phyloP scores from a whole-genome alignment of 2,329 filamentous ascomycete species.

The Blumeriella jaapii region DNA sequence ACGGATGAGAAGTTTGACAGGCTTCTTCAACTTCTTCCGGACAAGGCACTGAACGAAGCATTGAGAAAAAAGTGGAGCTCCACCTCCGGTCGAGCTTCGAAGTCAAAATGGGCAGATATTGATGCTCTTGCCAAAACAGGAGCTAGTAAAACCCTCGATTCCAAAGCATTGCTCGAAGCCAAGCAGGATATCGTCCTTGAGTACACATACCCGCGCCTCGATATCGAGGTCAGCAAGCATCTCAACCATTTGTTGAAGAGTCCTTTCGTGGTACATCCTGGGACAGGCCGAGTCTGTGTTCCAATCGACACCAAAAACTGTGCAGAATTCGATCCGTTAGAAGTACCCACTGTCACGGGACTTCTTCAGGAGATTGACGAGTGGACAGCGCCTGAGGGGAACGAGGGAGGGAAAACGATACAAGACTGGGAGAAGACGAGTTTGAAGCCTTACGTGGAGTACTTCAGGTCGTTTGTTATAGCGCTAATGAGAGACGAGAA shows the following conservation, averaged over 20 bases:
- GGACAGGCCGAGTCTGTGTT: slow-evolving; percentile 88
- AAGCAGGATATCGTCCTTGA: slow-evolving; percentile 95
- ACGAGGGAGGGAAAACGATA: slow-evolving; percentile 37
- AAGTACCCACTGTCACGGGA: slow-evolving; percentile 78
- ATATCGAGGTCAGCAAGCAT: slow-evolving; percentile 96
- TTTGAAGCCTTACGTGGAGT: slow-evolving; percentile 83
- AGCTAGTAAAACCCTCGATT: slow-evolving; percentile 59
- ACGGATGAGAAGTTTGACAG: slow-evolving; percentile 59
- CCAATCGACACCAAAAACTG: slow-evolving; percentile 70
- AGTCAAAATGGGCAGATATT: slow-evolving; percentile 89
- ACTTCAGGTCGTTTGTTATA: slow-evolving; percentile 73
- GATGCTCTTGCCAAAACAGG: slow-evolving; percentile 72
- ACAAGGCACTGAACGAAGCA: slow-evolving; percentile 63
- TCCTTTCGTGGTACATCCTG: slow-evolving; percentile 92
- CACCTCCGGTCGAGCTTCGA: slow-evolving; percentile 62
- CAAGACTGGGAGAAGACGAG: slow-evolving; percentile 97
- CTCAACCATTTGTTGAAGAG: slow-evolving; percentile 96
- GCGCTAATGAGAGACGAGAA: slow-evolving; percentile 67
- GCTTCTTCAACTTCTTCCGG: slow-evolving; percentile 75
- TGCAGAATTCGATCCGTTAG: slow-evolving; percentile 76
- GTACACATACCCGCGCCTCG: slow-evolving; percentile 93
- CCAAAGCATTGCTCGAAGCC: slow-evolving; percentile 65
- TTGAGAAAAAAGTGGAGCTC: slow-evolving; percentile 87
- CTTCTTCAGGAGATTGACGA: slow-evolving; percentile 77
- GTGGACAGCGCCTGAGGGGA: slow-evolving; percentile 47